Base-by-base conservation (phyloP, 2,329 filamentous ascomycete species). In the Diaporthe australafricana region DNA sequence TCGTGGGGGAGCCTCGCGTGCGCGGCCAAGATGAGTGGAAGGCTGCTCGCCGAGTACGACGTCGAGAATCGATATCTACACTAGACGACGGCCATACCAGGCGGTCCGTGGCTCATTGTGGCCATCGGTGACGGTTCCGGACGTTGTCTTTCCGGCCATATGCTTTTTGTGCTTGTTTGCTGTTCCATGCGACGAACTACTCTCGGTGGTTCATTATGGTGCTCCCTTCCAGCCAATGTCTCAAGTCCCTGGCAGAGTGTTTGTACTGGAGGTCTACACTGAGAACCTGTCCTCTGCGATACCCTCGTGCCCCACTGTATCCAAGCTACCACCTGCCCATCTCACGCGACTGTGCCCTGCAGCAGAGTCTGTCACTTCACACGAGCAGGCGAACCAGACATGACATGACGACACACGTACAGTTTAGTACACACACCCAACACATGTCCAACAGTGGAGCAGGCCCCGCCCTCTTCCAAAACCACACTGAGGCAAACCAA, bases 401-500 rank as follows among this genome's bases (percentile, higher is more conserved):
- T 48, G 27, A 63, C 57, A 63, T 48, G 42, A 42, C 56, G 56
- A 62, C 56, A 62, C 38, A 16, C 40, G 20, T 14, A 40, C 22
- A 45, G 25, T n/a, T n/a, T n/a, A n/a, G n/a, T n/a, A n/a, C 45
- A 45, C 38, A 22, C 38, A 40, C 38, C 38, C 14, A n/a, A 40
- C 32, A 40, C 11, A 25, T 17, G 55, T 27, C 55, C 35, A 40
- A 42, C 55, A 27, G 35, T 20, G n/a, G 30, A 50, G 60, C 38
- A 42, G 60, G 17, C 47, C 60, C 30, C 16, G 6, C 42, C 30
- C 42, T 14, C 42, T 25, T 12, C 45, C 30, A 35, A 50, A 65
- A 65, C 45, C 45, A 22, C 60, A 38, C 20, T 50, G 60, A 50
- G 60, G 60, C 60, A 48, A 45, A 50, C 42, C 27, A 48, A n/a